phyloP scores from a whole-genome alignment of 2,329 filamentous ascomycete species.

The Iodosphaeria phyllophila region DNA sequence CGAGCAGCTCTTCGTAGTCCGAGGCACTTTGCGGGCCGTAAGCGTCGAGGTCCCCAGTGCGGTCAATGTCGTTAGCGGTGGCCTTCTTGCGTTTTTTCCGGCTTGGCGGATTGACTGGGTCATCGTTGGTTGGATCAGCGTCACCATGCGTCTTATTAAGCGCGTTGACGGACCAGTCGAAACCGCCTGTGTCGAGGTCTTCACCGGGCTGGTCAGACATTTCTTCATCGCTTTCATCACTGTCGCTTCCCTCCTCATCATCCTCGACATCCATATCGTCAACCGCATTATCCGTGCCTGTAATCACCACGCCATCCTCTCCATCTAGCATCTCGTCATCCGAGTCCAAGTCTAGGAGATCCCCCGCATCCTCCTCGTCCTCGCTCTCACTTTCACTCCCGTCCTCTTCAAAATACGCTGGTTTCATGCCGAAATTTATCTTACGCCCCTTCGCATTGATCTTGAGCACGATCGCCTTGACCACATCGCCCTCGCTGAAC shows the following conservation, averaged over 20 bases:
- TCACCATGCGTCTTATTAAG: conserved; percentile 33
- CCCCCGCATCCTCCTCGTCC: conserved; percentile 18
- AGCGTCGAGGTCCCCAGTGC: conserved; percentile 77
- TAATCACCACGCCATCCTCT: conserved; percentile 23
- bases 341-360: conserved; percentile 10
- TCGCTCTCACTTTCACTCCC: conserved; percentile 35
- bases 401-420: conserved; percentile 62
- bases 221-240: conserved; percentile 19
- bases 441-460: conserved; percentile 57
- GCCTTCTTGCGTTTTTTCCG: conserved; percentile 64
- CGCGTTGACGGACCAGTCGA: conserved; percentile 69
- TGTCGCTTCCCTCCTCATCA: conserved; percentile 23
- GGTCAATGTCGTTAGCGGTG: conserved; percentile 65
- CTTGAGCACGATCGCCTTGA: conserved; percentile 77
- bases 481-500: conserved; percentile 77
- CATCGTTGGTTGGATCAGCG: conserved; percentile 30
- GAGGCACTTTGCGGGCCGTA: conserved; percentile 76
- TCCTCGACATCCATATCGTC: conserved; percentile 20
- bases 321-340: conserved; percentile 27
- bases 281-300: conserved; percentile 21
- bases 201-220: conserved; percentile 22
- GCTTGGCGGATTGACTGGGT: conserved; percentile 13
- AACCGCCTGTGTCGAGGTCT: conserved; percentile 55
- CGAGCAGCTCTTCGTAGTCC: conserved; percentile 83
- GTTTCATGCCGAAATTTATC: conserved; percentile 82